Conservation (phyloP, 495 filamentous ascomycete species). For the Aspergillus ostianus region DNA sequence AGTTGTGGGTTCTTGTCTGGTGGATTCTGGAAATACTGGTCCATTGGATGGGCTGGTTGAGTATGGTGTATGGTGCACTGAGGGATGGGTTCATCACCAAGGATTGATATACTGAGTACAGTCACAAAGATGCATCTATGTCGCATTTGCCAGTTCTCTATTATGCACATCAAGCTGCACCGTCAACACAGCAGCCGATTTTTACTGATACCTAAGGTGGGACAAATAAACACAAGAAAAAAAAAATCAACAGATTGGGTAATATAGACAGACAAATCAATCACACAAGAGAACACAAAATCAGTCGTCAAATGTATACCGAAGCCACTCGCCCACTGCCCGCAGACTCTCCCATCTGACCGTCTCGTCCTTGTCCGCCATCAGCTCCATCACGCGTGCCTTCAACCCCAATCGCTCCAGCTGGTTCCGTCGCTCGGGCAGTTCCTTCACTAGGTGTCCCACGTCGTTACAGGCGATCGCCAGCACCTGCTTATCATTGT, state of each 20-base stretch:
- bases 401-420: conserved; percentile 92
- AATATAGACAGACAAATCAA: conserved; percentile 3
- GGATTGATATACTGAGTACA: no score
- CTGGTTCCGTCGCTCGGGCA: conserved; percentile 77
- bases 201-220: neutral
- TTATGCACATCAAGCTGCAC: no score
- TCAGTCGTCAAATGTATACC: conserved; percentile 75
- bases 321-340: conserved; percentile 89
- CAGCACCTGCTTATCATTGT: conserved; percentile 90
- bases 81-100: no score
- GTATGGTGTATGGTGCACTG: no score
- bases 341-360: conserved; percentile 94
- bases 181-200: neutral
- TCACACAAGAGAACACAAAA: conserved; percentile 1
- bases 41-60: no score
- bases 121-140: no score
- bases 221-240: neutral
- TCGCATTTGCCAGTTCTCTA: no score
- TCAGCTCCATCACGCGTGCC: conserved; percentile 89
- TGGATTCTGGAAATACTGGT: no score
- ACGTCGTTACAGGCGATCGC: conserved; percentile 97
- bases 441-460: conserved; percentile 82
- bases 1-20: no score
- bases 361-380: conserved; percentile 84
- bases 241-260: conserved; percentile 14